Evolutionary conservation across 2,329 filamentous ascomycete genomes (phyloP).

Genomic region (Cercospora citrullina): DNA sequence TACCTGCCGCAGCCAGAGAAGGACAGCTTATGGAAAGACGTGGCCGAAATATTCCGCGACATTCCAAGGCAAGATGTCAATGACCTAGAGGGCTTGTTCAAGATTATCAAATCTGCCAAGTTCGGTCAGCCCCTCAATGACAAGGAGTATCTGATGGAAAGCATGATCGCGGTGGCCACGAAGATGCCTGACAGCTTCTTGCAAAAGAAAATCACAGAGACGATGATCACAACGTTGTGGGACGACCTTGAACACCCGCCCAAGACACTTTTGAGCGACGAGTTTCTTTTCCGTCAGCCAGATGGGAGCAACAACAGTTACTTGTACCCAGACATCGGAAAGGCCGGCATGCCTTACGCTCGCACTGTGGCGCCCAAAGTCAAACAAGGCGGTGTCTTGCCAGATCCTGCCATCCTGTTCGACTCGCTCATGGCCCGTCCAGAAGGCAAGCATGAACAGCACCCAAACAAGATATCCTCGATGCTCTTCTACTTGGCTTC

Average conservation of each 20-base stretch:
- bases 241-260: conserved; percentile 52
- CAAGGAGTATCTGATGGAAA: conserved; percentile 62
- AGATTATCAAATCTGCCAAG: conserved; percentile 41
- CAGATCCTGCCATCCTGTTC: conserved; percentile 67
- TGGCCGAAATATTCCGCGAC: conserved; percentile 31
- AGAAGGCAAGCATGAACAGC: conserved; percentile 56
- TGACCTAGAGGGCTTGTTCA: conserved; percentile 40
- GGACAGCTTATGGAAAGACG: conserved; percentile 25
- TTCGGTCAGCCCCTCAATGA: conserved; percentile 60
- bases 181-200: conserved; percentile 45
- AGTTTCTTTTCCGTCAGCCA: conserved; percentile 50
- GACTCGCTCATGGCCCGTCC: conserved; percentile 66
- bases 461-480: conserved; percentile 71
- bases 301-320: conserved; percentile 59
- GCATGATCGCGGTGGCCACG: conserved; percentile 51
- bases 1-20: conserved; percentile 38
- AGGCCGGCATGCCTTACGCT: conserved; percentile 67
- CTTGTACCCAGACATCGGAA: conserved; percentile 62
- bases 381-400: conserved; percentile 59
- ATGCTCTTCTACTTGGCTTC: conserved; percentile 74
- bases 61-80: conserved; percentile 30
- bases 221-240: conserved; percentile 51
- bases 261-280: conserved; percentile 45
- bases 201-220: conserved; percentile 45
- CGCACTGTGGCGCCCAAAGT: conserved; percentile 62